Evolutionary conservation across 1,139 yeast species (phyloP).

Genomic region (Saccharomyces uvarum): DNA sequence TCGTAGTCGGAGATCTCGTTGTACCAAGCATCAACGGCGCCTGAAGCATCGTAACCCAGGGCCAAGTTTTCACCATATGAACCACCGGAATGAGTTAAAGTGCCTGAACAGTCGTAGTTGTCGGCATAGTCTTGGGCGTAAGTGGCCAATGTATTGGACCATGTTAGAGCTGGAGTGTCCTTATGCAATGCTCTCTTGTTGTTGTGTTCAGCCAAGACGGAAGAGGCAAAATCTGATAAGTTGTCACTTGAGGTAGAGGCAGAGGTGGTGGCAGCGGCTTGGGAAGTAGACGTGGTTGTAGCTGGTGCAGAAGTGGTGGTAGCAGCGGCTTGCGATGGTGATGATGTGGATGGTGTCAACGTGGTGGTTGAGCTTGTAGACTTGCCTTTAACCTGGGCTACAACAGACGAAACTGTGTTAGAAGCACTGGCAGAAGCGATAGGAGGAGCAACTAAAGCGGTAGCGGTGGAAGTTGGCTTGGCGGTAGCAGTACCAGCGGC

Average conservation of each 20-base stretch:
- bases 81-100: constrained; percentile 68
- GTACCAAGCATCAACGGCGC: constrained; percentile 80
- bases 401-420: constrained; percentile 5
- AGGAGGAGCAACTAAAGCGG: background rate
- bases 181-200: constrained; percentile 54
- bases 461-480: background rate
- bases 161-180: constrained; percentile 47
- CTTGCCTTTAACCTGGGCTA: constrained; percentile 3
- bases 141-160: constrained; percentile 55
- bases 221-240: constrained; percentile 34
- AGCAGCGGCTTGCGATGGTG: constrained; percentile 12
- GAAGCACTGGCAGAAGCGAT: constrained; percentile 2
- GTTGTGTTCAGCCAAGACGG: constrained; percentile 58
- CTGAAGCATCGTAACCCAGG: constrained; percentile 51
- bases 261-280: constrained; percentile 19
- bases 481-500: constrained; percentile 4
- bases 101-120: constrained; percentile 59
- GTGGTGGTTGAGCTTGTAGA: constrained; percentile 6
- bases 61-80: constrained; percentile 84
- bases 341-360: constrained; percentile 6
- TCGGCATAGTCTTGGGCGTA: constrained; percentile 68
- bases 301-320: constrained; percentile 17
- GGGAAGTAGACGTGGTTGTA: constrained; percentile 18
- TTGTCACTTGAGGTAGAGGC: constrained; percentile 6
- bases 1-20: constrained; percentile 54